Conservation (phyloP, 768 basidiomycete genomes). For the Leucosporidium yakuticum region DNA sequence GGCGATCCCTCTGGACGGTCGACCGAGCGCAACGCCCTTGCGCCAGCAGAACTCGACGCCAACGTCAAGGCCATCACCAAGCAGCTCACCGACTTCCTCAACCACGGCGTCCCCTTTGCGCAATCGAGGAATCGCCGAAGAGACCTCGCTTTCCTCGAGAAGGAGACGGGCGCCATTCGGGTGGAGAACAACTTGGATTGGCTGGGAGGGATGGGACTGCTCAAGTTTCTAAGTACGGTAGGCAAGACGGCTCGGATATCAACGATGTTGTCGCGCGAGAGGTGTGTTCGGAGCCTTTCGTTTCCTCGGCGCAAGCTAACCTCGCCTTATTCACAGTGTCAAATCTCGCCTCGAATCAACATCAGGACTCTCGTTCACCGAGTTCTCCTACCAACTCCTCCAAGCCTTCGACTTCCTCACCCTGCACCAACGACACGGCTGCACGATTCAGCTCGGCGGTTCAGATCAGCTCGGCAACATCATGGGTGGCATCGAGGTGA, state of each 20-base stretch:
- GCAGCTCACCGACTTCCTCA: conserved; percentile 68
- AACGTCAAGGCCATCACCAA: conserved; percentile 62
- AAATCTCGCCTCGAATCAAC: conserved; percentile 64
- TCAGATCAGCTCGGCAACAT: conserved; percentile 99
- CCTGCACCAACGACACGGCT: conserved; percentile 58
- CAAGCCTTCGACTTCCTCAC: conserved; percentile 93
- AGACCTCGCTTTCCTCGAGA: not conserved
- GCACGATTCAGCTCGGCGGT: conserved; percentile 85
- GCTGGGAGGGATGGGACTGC: conserved; percentile 64
- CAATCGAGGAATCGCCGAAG: conserved; percentile 36
- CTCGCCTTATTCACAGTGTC: conserved; percentile 53
- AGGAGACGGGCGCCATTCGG: conserved; percentile 8
- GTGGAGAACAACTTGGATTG: conserved; percentile 69
- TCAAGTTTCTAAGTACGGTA: conserved; percentile 76
- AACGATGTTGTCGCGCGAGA: conserved; percentile 83
- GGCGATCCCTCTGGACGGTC: conserved; percentile 91
- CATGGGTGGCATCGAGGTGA: conserved; percentile 83
- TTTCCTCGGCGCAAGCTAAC: not conserved
- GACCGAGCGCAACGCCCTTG: conserved; percentile 68
- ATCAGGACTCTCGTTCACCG: conserved; percentile 88
- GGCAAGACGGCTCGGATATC: conserved; percentile 77
- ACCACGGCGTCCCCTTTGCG: conserved; percentile 60
- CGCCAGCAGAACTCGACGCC: conserved; percentile 54
- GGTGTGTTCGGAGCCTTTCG: conserved; percentile 49
- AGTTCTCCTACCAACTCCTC: conserved; percentile 93